A percentile compares a stretch with the other conserved stretches of the same genome.
phyloP scores from a whole-genome alignment of 2,329 filamentous ascomycete species.

The Colletotrichum cereale region DNA sequence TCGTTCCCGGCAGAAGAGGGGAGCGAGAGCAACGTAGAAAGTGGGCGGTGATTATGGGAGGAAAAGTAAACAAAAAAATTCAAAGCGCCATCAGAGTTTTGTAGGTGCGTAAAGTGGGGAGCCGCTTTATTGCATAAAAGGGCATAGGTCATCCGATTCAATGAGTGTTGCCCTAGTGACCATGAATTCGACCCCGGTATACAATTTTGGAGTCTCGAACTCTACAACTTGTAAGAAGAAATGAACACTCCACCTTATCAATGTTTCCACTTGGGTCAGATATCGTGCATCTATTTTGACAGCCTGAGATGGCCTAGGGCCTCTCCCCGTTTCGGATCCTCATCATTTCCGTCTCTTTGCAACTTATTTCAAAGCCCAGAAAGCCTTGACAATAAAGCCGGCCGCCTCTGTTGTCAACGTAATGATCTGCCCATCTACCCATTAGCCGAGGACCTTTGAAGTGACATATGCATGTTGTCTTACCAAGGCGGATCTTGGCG shows the following conservation, averaged over 20 bases:
- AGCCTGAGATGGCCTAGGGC: neutral
- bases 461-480: neutral
- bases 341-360: neutral
- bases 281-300: neutral
- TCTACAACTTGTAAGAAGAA: neutral
- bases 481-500: neutral
- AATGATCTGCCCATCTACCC: neutral
- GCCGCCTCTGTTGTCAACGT: neutral
- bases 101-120: constrained; percentile 12
- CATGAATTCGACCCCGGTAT: neutral
- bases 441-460: neutral
- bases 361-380: neutral
- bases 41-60: neutral
- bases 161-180: neutral
- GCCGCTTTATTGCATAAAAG: neutral
- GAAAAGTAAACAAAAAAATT: neutral
- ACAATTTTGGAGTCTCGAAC: neutral
- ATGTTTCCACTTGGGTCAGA: neutral
- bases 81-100: neutral
- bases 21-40: neutral
- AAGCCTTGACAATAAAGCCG: neutral
- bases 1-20: neutral
- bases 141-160: no score
- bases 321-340: neutral
- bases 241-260: neutral